Percentiles rank a stretch among this genome's conserved stretches.
Evolutionary conservation across 2,329 filamentous ascomycete genomes (phyloP).

Genomic region (Ploettnerulaceae sp.): DNA sequence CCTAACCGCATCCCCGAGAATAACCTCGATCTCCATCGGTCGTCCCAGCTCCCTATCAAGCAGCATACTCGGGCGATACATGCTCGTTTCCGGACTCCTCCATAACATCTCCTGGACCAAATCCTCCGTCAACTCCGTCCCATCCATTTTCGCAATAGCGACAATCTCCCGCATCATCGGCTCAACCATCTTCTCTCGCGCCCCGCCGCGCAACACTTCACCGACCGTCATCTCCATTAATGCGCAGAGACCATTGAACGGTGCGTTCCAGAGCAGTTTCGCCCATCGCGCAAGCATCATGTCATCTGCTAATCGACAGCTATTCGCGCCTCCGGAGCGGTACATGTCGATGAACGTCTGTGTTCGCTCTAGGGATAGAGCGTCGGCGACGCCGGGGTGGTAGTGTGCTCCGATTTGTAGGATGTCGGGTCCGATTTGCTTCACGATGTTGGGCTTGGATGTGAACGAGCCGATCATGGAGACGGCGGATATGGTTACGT

Average conservation of each 20-base stretch:
- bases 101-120: constrained; percentile 14
- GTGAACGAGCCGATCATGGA: constrained; percentile 22
- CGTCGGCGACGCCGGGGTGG: constrained; percentile 20
- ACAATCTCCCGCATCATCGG: constrained; percentile 30
- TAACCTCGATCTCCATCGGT: constrained; percentile 50
- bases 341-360: constrained; percentile 23
- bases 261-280: constrained; percentile 25
- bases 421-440: constrained; percentile 20
- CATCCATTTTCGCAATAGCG: constrained; percentile 22
- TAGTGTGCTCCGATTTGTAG: constrained; percentile 22
- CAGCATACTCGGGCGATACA: constrained; percentile 40
- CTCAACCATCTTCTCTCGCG: constrained; percentile 21
- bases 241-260: constrained; percentile 24
- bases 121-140: constrained; percentile 22
- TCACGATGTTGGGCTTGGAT: constrained; percentile 12
- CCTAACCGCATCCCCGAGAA: constrained; percentile 47
- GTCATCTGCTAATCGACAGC: constrained; percentile 19
- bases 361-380: constrained; percentile 7
- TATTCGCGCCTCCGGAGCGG: constrained; percentile 13
- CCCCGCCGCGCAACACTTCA: constrained; percentile 23
- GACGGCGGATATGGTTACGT: constrained; percentile 21
- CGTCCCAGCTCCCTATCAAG: constrained; percentile 46
- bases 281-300: constrained; percentile 21
- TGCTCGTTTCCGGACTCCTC: constrained; percentile 11
- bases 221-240: constrained; percentile 21